phyloP scores from a whole-genome alignment of 371 early-diverging fungal genomes.

The Coelomomyces lativittatus region DNA sequence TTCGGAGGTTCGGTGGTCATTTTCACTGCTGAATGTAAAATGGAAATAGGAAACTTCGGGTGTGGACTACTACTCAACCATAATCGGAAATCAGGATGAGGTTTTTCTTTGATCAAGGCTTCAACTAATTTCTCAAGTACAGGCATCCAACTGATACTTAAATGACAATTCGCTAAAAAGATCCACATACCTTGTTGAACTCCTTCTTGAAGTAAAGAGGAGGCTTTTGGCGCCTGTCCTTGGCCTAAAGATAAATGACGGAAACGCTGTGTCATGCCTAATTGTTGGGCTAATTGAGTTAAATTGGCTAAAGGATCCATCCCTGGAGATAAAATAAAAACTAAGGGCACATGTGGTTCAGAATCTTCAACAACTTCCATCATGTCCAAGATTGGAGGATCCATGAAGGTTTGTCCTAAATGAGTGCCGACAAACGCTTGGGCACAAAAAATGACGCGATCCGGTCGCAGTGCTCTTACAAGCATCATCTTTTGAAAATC shows the following conservation, averaged over 20 bases:
- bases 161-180: conserved; percentile 34
- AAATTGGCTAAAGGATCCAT: conserved; percentile 21
- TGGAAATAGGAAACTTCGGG: conserved; percentile 35
- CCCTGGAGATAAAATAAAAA: conserved; percentile 30
- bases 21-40: conserved; percentile 34
- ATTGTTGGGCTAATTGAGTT: conserved; percentile 14
- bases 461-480: conserved; percentile 23
- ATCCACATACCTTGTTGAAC: conserved; percentile 29
- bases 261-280: conserved; percentile 20
- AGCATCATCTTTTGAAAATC: conserved; percentile 30
- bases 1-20: conserved; percentile 45
- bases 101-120: conserved; percentile 16
- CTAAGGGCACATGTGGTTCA: conserved; percentile 18
- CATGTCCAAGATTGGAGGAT: conserved; percentile 21
- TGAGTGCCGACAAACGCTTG: conserved; percentile 19
- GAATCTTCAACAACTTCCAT: conserved; percentile 23
- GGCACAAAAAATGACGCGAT: conserved; percentile 24
- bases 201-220: conserved; percentile 20
- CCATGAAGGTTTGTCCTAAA: conserved; percentile 22
- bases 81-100: conserved; percentile 34
- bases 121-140: conserved; percentile 29
- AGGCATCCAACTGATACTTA: conserved; percentile 33
- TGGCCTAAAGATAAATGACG: conserved; percentile 28
- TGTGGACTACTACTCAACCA: conserved; percentile 41
- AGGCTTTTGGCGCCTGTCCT: conserved; percentile 31